These are phyloP conservation scores for Acanthamoeba castellanii DNA, from an alignment of 208 protist genomes.

Conservation along the genomic window DNA sequence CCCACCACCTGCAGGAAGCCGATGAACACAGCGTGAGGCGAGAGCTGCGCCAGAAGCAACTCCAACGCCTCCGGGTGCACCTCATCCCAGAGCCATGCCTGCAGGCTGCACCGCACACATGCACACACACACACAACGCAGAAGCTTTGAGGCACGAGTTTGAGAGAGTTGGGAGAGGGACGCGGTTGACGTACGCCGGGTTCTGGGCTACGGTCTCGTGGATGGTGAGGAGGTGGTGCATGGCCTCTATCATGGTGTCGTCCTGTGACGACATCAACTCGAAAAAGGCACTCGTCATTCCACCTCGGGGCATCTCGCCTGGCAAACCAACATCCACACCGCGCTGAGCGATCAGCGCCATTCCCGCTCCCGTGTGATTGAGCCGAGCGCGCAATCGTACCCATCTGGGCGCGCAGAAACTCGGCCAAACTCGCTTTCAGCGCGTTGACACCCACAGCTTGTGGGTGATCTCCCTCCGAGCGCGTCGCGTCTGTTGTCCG, in stretches of 20 bases:
- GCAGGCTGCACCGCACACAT: background rate
- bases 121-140: background rate
- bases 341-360: background rate
- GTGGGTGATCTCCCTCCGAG: background rate
- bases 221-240: background rate
- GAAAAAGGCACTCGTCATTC: background rate
- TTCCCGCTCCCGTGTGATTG: too few relatives aligned
- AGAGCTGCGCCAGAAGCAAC: background rate
- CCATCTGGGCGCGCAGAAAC: background rate
- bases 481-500: background rate
- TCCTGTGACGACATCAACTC: conserved; percentile 15
- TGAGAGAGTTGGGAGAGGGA: background rate
- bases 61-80: background rate
- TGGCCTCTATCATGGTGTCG: conserved; percentile 9
- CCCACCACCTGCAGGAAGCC: background rate
- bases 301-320: background rate
- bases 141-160: too few relatives aligned
- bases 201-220: background rate
- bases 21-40: conserved; percentile 13
- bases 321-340: too few relatives aligned
- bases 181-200: background rate
- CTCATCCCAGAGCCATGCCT: background rate
- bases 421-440: background rate
- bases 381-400: background rate
- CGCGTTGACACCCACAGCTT: background rate